Evolutionary conservation across 2,329 filamentous ascomycete species (phyloP).

Genomic region (Penicillium rolfsii): DNA sequence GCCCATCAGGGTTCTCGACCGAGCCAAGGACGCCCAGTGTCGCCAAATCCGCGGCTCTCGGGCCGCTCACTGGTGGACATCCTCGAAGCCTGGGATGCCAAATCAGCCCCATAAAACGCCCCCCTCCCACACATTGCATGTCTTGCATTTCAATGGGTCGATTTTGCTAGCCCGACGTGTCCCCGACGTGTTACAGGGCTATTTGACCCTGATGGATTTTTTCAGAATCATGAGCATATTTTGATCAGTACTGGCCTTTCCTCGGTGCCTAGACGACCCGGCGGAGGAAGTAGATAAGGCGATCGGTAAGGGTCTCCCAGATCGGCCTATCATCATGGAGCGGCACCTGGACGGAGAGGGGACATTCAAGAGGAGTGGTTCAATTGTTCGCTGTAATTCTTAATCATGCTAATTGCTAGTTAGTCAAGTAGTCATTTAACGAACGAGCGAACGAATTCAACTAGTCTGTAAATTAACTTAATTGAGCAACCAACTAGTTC

Average conservation of each 20-base stretch:
- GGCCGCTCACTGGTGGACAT: constrained; percentile 4
- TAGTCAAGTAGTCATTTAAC: too few species aligned
- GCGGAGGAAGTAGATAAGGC: background rate
- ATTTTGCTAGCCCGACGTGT: background rate
- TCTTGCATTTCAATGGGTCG: background rate
- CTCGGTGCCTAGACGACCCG: background rate
- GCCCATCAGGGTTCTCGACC: constrained; percentile 3
- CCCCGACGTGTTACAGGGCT: background rate
- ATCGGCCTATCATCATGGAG: constrained; percentile 12
- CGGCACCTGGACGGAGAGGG: background rate
- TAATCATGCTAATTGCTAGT: background rate
- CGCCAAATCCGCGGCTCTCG: constrained; percentile 6
- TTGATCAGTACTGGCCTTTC: background rate
- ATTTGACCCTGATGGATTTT: background rate
- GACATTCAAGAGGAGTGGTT: background rate
- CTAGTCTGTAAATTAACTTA: too few species aligned
- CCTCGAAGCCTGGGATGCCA: background rate
- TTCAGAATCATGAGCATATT: background rate
- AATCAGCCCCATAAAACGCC: background rate
- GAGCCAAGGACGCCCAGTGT: constrained; percentile 9
- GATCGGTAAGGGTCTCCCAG: constrained; percentile 14
- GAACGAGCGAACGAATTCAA: too few species aligned
- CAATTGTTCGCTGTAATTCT: background rate
- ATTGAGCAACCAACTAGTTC: too few species aligned
- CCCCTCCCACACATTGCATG: background rate